Evolutionary conservation across 805 yeast species (phyloP), one percentile per base, ranked within the genome.

Genomic region (Zygosaccharomyces rouxii): DNA sequence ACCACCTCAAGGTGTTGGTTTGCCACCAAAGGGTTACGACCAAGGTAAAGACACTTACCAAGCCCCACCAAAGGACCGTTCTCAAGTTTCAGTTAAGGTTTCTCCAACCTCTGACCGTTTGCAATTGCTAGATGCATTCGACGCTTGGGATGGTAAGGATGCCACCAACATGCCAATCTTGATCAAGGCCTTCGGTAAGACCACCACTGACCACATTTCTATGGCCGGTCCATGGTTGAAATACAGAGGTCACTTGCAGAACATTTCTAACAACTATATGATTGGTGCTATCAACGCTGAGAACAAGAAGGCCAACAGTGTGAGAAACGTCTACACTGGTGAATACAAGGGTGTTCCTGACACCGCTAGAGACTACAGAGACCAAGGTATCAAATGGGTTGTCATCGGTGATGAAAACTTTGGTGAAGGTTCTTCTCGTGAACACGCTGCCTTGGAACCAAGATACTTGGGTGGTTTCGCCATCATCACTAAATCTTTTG

Each of bases 191-290:
- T 77, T 84, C 55, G 98, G 97, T 77, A 92, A 92, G 82, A 90
- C 97, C 72, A 92, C 99, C 66, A 92, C 99, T 63, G 99, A 92
- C 78, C 99, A 92, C 78, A 92, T 92, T 67, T 92, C 98, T 67
- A 90, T 89, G 95, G 99, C 99, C 69, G 99, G 99, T 77, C 97
- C 98, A 70, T 92, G 99, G 99, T 86, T 92, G 81, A 92, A 92
- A 79, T 92, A 92, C 92, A 88, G 97, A 81, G 99, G 99, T 76
- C 99, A 92, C 79, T 81, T 92, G 78, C 92, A 89, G 79, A 92
- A 92, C 84, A 94, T 92, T 70, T 89, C 97, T 60, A 89, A 92
- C 83, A 92, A 94, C 81, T 92, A 94, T 78, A 90, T 92, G 96
- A 92, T 92, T 79, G 99, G 99, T 79, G 98, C 98, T 60, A 90